A percentile compares a stretch with the other conserved stretches of the same genome.
Conservation (phyloP, 1,284 basidiomycete species). For the Austroboletus rostrupii region DNA sequence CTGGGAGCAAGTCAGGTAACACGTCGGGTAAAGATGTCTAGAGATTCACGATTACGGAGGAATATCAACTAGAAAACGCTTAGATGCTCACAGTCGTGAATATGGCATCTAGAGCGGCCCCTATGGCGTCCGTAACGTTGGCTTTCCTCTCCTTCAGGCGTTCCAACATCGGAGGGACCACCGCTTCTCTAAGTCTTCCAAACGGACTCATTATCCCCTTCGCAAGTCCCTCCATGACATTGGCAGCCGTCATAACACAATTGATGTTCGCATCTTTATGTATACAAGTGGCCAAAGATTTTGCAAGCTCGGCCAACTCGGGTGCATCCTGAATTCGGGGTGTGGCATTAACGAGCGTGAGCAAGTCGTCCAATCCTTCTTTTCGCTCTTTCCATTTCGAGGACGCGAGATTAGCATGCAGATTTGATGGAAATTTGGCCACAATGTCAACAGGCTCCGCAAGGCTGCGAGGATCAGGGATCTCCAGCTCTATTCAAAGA, state of each 20-base stretch:
- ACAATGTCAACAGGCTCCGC: conserved; percentile 83
- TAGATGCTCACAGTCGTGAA: conserved; percentile 69
- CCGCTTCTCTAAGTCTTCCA: conserved; percentile 68
- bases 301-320: conserved; percentile 71
- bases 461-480: conserved; percentile 78
- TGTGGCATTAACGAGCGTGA: conserved; percentile 67
- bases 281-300: conserved; percentile 77
- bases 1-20: conserved; percentile 77
- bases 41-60: conserved; percentile 14
- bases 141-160: conserved; percentile 94
- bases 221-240: conserved; percentile 83
- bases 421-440: conserved; percentile 69
- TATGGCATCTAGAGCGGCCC: conserved; percentile 84
- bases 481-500: conserved; percentile 37
- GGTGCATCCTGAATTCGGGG: conserved; percentile 78
- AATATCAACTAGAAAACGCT: conserved; percentile 2
- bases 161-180: conserved; percentile 82
- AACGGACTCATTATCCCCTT: conserved; percentile 78
- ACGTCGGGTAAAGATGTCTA: conserved; percentile 83
- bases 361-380: conserved; percentile 84
- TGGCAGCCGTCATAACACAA: conserved; percentile 88
- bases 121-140: conserved; percentile 86
- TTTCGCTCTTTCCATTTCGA: conserved; percentile 99
- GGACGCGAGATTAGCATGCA: conserved; percentile 75
- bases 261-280: conserved; percentile 93